Conservation (phyloP, 495 filamentous ascomycete species). For the Lepraria neglecta region DNA sequence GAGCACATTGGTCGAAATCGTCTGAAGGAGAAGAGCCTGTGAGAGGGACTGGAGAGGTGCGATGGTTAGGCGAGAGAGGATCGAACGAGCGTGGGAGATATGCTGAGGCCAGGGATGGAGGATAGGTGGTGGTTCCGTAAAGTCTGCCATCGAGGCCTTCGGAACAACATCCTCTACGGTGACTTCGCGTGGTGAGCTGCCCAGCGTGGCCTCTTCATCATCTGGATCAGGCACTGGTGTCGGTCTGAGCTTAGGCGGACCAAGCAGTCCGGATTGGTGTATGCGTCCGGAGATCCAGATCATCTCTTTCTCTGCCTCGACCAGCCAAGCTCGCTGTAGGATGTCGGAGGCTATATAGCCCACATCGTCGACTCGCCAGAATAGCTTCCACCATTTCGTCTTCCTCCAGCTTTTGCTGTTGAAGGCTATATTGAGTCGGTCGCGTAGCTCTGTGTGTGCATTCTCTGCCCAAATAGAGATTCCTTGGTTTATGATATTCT, state of each 20-base stretch:
- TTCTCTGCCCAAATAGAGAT: slow-evolving; percentile 68
- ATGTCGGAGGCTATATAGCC: slow-evolving; percentile 72
- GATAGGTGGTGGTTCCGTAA: slow-evolving; percentile 12
- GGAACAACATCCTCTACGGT: slow-evolving; percentile 22
- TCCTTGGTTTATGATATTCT: slow-evolving; percentile 46
- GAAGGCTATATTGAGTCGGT: slow-evolving; percentile 69
- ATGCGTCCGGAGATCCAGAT: slow-evolving; percentile 79
- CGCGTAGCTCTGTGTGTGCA: slow-evolving; percentile 75
- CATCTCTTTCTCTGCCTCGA: slow-evolving; percentile 62
- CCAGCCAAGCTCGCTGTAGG: slow-evolving; percentile 65
- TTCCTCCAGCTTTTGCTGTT: slow-evolving; percentile 61
- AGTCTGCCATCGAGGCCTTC: slow-evolving; percentile 13
- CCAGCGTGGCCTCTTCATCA: slow-evolving; percentile 12
- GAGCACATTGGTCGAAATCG: slow-evolving; percentile 58
- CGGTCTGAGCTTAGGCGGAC: slow-evolving; percentile 17
- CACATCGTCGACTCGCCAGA: slow-evolving; percentile 92
- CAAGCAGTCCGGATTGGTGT: slow-evolving; percentile 57
- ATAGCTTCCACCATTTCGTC: slow-evolving; percentile 87
- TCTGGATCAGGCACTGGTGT: slow-evolving; percentile 11
- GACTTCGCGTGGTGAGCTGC: slow-evolving; percentile 13
- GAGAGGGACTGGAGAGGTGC: slow-evolving; percentile 73
- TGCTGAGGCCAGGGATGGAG: slow-evolving; percentile 38
- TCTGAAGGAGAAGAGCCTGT: slow-evolving; percentile 69
- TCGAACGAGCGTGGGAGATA: slow-evolving; percentile 46
- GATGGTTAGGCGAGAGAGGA: slow-evolving; percentile 55